Evolutionary conservation across 1,284 basidiomycete genomes (phyloP), one percentile per base, ranked within the genome.

Genomic region (Cutaneotrichosporon spelunceum): DNA sequence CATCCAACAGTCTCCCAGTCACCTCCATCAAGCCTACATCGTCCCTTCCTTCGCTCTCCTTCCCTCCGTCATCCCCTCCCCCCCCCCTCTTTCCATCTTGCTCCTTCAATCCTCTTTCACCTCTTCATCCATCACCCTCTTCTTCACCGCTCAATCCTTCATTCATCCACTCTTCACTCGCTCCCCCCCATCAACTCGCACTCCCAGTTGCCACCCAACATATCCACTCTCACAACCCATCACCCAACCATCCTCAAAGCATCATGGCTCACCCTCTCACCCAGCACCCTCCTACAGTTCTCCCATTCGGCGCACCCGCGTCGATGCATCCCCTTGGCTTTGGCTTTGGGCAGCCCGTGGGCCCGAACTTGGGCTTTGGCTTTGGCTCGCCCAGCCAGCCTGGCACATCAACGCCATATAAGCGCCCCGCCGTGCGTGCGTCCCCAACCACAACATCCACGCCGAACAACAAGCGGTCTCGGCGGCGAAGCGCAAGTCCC

Each of bases 201-300:
- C 54, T 13, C 45, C 24, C 36, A 30, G 33, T 49, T 49, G 24
- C 52, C 34, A 47, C 47, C 47, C 52, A 52, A 19, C 44, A 44
- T 11, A 26, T 13, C 48, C 48, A 23, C 11, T 8, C 36, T 29
- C 34, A 24, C 16, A 7, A 9, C 30, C 13, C 30, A 33, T 33
- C 30, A 33, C 30, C 30, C 30, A 33, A 33, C 30, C 30, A 33
- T 33, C 30, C 4, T 33, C 30, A 33, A 33, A 33, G 30, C 60
- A 59, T 52, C 52, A 77, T 78, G 76, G 74, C 76, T 24, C 72
- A 75, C 56, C 74, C 76, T 13, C 68, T 76, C 59, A 74, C 74
- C 30, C 74, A 76, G 65, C 74, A 75, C 50, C 74, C 76, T 1
- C 68, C 72, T 34, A 72, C 72, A 54, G 67, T 74, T 44, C 65